Conservation (phyloP, 2,329 filamentous ascomycete genomes). For the Ascochyta pisi region DNA sequence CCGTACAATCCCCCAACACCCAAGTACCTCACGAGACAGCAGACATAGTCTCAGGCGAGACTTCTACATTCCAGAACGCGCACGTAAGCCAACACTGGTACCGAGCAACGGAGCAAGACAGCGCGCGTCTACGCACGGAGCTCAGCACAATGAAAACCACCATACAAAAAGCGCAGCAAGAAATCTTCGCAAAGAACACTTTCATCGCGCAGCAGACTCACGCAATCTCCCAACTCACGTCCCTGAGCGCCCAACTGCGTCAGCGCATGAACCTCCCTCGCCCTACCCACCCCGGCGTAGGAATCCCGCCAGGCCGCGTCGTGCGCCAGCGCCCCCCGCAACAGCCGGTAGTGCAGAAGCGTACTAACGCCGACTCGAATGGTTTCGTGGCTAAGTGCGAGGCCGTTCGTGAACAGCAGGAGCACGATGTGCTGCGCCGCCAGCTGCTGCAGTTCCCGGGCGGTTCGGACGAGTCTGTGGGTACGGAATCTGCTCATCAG, state of each 20-base stretch:
- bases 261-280: background rate
- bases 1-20: background rate
- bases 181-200: background rate
- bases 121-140: background rate
- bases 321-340: background rate
- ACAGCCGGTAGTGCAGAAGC: background rate
- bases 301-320: background rate
- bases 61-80: background rate
- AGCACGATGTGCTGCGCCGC: background rate
- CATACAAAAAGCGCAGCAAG: background rate
- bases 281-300: too few species aligned
- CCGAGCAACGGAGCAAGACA: background rate
- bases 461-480: background rate
- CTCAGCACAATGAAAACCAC: background rate
- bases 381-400: constrained; percentile 3
- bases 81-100: constrained; percentile 2
- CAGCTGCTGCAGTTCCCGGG: constrained; percentile 1
- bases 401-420: background rate
- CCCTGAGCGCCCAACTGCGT: background rate
- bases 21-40: background rate
- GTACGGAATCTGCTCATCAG: background rate
- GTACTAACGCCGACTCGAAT: background rate
- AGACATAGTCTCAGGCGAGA: constrained; percentile 5
- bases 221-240: background rate
- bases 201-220: background rate